Conservation (phyloP, 305 asterid genomes). For the Plantago lanceolata region DNA sequence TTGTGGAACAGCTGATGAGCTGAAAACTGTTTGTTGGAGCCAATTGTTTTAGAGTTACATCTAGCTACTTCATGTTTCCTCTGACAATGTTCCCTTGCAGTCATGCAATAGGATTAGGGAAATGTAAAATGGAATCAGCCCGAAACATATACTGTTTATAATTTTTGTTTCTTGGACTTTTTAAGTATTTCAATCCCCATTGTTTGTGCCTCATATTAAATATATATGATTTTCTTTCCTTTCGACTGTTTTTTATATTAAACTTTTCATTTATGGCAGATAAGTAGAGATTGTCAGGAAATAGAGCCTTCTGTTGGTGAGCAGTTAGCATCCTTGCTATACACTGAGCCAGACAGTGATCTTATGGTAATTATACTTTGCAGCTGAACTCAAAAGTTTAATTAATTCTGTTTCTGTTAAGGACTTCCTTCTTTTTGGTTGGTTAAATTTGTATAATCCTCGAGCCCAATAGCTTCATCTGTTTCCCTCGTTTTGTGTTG, state of each 20-base stretch:
- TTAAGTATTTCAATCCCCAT: not conserved
- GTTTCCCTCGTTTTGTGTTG: not conserved
- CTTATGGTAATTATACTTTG: conserved; percentile 62
- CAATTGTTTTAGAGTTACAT: conserved; percentile 1
- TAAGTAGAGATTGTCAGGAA: conserved; percentile 96
- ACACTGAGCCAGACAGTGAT: conserved; percentile 96
- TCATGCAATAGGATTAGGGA: not conserved
- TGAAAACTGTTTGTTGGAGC: conserved; percentile 1
- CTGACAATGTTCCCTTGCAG: conserved; percentile 7
- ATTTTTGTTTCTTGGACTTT: no score
- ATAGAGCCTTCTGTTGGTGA: conserved; percentile 87
- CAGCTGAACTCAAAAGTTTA: conserved; percentile 8
- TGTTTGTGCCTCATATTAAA: not conserved
- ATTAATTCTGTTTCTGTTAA: not conserved
- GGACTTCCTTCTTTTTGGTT: not conserved
- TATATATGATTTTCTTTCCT: not conserved
- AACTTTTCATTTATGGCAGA: conserved; percentile 52
- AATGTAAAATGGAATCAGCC: not conserved
- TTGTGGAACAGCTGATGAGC: conserved; percentile 2
- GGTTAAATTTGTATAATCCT: not conserved
- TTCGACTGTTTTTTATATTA: conserved; percentile 6
- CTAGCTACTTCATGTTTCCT: not conserved
- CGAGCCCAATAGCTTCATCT: not conserved
- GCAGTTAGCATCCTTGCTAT: conserved; percentile 85
- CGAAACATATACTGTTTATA: no score